Percentiles rank a stretch among this genome's conserved stretches.
Conservation (phyloP, 2,329 filamentous ascomycete genomes). For the Apiospora phragmitis region DNA sequence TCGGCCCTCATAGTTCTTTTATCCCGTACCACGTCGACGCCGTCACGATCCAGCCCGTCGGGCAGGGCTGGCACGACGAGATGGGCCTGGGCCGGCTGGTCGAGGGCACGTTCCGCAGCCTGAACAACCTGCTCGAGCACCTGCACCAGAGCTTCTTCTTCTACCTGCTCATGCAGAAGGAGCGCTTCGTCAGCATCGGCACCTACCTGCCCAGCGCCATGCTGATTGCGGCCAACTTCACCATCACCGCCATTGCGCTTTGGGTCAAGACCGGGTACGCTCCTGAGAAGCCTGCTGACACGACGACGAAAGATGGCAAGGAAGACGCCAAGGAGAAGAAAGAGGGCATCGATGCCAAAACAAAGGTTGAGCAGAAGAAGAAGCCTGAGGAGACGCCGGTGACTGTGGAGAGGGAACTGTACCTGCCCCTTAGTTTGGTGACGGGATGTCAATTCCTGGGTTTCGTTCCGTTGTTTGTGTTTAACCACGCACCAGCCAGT, state of each 20-base stretch:
- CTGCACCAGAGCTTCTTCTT: conserved; percentile 99
- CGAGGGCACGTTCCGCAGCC: conserved; percentile 86
- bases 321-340: conserved; percentile 21
- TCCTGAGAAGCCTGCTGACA: conserved; percentile 25
- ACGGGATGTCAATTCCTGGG: conserved; percentile 73
- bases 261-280: conserved; percentile 83
- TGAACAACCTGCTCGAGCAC: conserved; percentile 96
- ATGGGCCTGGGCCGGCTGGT: conserved; percentile 90
- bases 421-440: conserved; percentile 74
- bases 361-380: background rate
- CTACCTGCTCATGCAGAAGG: conserved; percentile 88
- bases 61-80: conserved; percentile 94
- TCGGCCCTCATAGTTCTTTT: conserved; percentile 90
- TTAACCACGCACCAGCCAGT: conserved; percentile 69
- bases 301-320: conserved; percentile 21
- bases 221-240: conserved; percentile 92
- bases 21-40: conserved; percentile 98
- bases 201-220: conserved; percentile 98
- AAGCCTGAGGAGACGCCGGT: conserved; percentile 15
- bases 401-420: conserved; percentile 63
- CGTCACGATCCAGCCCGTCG: conserved; percentile 86
- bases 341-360: conserved; percentile 24
- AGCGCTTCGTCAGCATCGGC: conserved; percentile 95
- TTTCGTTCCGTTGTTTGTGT: conserved; percentile 79
- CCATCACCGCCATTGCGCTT: conserved; percentile 89